A percentile compares a stretch with the other conserved stretches of the same genome.
Evolutionary conservation across 2,329 filamentous ascomycete genomes (phyloP).

Genomic region (Paramyrothecium roridum): DNA sequence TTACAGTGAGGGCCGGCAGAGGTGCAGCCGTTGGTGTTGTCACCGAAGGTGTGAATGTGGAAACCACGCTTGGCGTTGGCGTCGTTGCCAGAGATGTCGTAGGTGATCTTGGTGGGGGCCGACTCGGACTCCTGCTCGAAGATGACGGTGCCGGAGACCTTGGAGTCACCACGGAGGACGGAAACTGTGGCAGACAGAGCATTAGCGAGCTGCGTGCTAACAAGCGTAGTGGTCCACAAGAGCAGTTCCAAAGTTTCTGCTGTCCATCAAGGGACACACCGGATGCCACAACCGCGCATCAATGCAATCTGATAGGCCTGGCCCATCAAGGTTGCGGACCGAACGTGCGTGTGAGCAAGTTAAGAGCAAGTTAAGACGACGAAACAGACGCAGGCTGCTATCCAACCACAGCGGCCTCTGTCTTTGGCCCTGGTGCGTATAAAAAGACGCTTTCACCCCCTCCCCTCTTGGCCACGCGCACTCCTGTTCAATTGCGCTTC

Average conservation of each 20-base stretch:
- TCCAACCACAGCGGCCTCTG: conserved; percentile 22
- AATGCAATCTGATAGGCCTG: conserved; percentile 9
- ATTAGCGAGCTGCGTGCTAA: conserved; percentile 14
- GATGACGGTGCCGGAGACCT: conserved; percentile 87
- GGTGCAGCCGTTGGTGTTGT: conserved; percentile 99
- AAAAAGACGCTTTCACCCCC: conserved; percentile 16
- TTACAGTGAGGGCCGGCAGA: conserved; percentile 95
- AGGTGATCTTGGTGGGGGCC: conserved; percentile 80
- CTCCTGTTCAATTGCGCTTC: neutral
- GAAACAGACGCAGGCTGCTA: conserved; percentile 60
- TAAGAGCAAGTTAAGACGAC: neutral
- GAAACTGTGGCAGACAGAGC: conserved; percentile 60
- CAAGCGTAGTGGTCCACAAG: too few relatives aligned
- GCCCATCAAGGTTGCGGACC: conserved; percentile 43
- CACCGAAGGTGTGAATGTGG: conserved; percentile 98
- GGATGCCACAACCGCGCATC: conserved; percentile 5
- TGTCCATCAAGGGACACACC: conserved; percentile 30
- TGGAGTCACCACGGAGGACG: conserved; percentile 96
- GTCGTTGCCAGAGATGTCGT: conserved; percentile 90
- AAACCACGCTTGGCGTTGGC: conserved; percentile 95
- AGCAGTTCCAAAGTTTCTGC: neutral
- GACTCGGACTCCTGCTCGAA: conserved; percentile 90
- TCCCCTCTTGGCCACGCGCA: neutral
- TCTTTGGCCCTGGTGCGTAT: conserved; percentile 18
- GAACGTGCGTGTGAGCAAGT: neutral